Percentiles rank a stretch among this genome's conserved stretches.
phyloP scores from a whole-genome alignment of 1,284 basidiomycete species.

The Earliella scabrosa region DNA sequence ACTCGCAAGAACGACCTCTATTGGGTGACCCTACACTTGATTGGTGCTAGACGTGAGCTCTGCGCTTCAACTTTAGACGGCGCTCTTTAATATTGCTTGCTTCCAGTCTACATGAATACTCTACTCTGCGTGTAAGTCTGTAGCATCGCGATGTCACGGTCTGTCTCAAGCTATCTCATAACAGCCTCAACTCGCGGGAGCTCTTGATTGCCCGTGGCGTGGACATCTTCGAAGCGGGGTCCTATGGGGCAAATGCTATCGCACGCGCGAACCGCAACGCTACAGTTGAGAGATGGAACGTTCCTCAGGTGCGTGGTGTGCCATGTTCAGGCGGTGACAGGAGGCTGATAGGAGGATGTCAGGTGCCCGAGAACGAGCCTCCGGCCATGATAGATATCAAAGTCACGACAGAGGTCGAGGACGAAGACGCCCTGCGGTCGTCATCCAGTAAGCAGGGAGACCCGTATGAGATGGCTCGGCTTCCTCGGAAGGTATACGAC shows the following conservation, averaged over 20 bases:
- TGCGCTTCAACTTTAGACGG: neutral
- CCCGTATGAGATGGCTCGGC: too few species aligned
- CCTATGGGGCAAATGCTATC: neutral
- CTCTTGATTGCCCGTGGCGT: neutral
- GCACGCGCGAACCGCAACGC: neutral
- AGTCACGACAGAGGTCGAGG: constrained; percentile 8
- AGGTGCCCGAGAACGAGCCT: neutral
- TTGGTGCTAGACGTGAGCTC: neutral
- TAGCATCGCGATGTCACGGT: neutral
- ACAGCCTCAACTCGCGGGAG: neutral
- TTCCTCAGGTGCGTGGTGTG: neutral
- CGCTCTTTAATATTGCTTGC: neutral
- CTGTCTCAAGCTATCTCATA: neutral
- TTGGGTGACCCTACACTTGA: neutral
- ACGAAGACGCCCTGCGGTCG: neutral
- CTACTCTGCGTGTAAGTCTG: neutral
- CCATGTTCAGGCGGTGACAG: too few species aligned
- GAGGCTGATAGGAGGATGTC: neutral
- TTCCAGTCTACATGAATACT: neutral
- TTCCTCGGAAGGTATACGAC: too few species aligned
- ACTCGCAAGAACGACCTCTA: neutral
- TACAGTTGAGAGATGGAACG: neutral
- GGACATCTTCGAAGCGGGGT: neutral
- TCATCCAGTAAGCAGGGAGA: neutral
- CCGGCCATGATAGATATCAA: constrained; percentile 8